These are phyloP conservation scores for Apophysomyces sp. DNA, from an alignment of 371 early-diverging fungal genomes.

Conservation along the genomic window DNA sequence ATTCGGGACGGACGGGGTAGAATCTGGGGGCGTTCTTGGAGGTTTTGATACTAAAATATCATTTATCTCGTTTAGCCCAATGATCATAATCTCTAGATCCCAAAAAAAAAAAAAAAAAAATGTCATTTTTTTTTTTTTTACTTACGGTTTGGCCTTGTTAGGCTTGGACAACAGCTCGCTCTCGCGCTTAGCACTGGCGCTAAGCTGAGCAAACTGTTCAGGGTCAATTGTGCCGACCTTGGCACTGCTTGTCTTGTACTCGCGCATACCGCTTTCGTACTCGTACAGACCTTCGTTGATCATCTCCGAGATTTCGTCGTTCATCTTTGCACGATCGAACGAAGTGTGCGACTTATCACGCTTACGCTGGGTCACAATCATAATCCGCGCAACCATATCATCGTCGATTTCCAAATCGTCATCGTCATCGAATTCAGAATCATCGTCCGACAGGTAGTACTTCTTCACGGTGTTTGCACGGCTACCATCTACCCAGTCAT, in stretches of 20 bases:
- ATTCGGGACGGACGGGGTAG: constrained; percentile 62
- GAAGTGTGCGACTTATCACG: constrained; percentile 70
- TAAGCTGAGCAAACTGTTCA: constrained; percentile 62
- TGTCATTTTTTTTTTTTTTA: neutral
- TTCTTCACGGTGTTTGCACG: constrained; percentile 61
- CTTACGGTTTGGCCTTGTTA: constrained; percentile 16
- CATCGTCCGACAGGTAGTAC: constrained; percentile 66
- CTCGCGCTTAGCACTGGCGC: constrained; percentile 23
- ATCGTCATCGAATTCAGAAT: constrained; percentile 63
- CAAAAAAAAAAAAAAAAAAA: too few species aligned
- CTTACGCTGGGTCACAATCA: constrained; percentile 91
- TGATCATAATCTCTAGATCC: too few species aligned
- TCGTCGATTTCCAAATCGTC: constrained; percentile 78
- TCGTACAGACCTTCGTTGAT: constrained; percentile 94
- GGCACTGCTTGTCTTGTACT: constrained; percentile 26
- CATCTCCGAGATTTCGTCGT: constrained; percentile 88
- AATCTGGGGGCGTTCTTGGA: constrained; percentile 58
- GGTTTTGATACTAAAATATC: constrained; percentile 21
- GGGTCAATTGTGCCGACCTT: constrained; percentile 72
- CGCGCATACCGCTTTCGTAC: constrained; percentile 78
- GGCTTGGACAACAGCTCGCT: constrained; percentile 9
- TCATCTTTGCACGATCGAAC: constrained; percentile 80
- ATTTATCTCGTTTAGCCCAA: neutral
- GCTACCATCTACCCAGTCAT: constrained; percentile 53
- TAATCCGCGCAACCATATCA: constrained; percentile 81